Base-by-base conservation (phyloP, 176 grass and related monocot species). In the Eleusine coracana region DNA sequence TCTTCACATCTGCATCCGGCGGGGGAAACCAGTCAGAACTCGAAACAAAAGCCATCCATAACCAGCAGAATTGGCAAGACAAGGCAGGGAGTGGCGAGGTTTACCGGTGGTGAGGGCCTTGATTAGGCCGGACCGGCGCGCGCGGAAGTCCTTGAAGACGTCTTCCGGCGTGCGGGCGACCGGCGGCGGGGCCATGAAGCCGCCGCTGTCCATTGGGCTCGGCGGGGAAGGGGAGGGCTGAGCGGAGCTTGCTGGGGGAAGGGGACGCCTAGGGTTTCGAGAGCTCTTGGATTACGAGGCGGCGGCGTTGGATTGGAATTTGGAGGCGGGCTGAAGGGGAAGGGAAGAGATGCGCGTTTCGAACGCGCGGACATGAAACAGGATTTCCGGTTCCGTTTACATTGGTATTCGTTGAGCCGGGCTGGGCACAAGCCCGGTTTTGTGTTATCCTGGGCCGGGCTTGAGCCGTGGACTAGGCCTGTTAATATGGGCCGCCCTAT, bases 31-130 rank as follows among this genome's bases (percentile, higher is more conserved):
- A 79, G 71, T 11, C 82, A 80, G 13, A 66, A 11, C 7, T 71
- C 66, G 13, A 11, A 50, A 20, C 5, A 31, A 8, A 25, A 25
- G 17, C 14, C 45, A 37, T 41, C 25, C 4, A 16, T 25, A 79
- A 54, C n/a, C 0, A 71, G 42, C 45, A 39, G 31, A 39, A 37
- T 51, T 48, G 29, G 10, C 49, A 63, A 67, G 38, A 16, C 56
- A 14, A 7, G 21, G 61, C 37, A 51, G 66, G 8, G 5, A 0
- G 62, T 9, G 73, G 13, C 15, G 27, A 55, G 36, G 18, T n/a
- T 74, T 58, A 94, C 92, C 92, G 13, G 86, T 82, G 66, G 92
- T 91, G 81, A 94, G 89, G 39, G 89, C 92, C 71, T 66, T 87
- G 73, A 94, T 65, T 18, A 94, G 88, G 50, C 92, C 92, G 70